Evolutionary conservation across 1,284 basidiomycete genomes (phyloP), one percentile per base, ranked within the genome.

Genomic region (Tylopilus orsonianus): DNA sequence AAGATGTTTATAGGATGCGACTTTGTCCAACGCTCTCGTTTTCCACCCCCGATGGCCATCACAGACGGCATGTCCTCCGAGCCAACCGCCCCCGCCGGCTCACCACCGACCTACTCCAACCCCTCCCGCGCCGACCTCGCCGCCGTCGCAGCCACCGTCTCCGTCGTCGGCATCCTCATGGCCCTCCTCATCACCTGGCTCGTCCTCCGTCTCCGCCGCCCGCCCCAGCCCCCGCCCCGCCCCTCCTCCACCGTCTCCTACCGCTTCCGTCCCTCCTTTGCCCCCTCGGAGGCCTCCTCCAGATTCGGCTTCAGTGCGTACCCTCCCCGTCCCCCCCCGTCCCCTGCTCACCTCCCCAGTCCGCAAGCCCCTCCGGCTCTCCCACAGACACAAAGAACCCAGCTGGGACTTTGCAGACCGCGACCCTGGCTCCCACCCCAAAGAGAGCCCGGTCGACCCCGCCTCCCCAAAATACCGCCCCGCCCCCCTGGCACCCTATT

Each of bases 351-450:
- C 33, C 1, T 22, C 20, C 13, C 24, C 29, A 65, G 62, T 34
- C 26, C 64, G 58, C 10, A 64, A 66, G 8, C 52, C 62, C 7
- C 50, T 65, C 35, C 64, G 50, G 38, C 52, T 64, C 29, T 53
- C 61, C 0, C 62, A 49, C 18, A 49, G 46, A 41, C 51, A 38
- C 6, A 39, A 50, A 2, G 53, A 61, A 24, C 23, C 32, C 22
- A 60, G 60, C 48, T 65, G 63, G 63, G 63, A 65, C 48, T 68
- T 68, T 65, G 58, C 63, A 0, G 63, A 65, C 38, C 57, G 61
- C 2, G 65, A 68, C 42, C 65, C 66, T 0, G 47, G 44, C 3
- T 41, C 48, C 2, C 27, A 12, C 14, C n/a, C 37, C 2, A 42
- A 48, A 36, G 59, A 50, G 38, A 23, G 18, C n/a, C n/a, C 32